Conservation (phyloP, 768 basidiomycete genomes). For the Boletus vermiculosoides region DNA sequence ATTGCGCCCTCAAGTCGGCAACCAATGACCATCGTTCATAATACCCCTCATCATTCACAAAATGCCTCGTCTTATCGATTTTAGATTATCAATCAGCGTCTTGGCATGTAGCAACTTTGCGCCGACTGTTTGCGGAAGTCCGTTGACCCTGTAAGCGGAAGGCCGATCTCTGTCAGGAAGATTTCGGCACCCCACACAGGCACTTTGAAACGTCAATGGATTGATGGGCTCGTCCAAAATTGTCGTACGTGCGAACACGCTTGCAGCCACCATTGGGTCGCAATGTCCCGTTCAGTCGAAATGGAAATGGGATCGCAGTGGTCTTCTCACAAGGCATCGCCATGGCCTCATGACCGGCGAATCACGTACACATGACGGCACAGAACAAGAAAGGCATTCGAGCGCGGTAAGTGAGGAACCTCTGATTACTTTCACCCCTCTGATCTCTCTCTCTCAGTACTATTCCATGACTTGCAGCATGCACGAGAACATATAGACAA, state of each 20-base stretch:
- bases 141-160: neutral
- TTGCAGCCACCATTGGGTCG: neutral
- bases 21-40: neutral
- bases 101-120: neutral
- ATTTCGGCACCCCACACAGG: neutral
- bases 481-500: too few relatives aligned
- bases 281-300: neutral
- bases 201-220: neutral
- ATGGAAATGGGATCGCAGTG: neutral
- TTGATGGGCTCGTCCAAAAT: neutral
- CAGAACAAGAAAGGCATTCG: neutral
- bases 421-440: neutral
- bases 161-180: neutral
- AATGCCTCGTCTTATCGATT: too few relatives aligned
- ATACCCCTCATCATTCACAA: neutral
- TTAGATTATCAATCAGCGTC: neutral
- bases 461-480: too few relatives aligned
- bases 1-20: too few relatives aligned
- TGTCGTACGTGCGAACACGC: neutral
- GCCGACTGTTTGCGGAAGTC: neutral
- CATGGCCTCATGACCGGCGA: neutral
- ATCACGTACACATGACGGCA: neutral
- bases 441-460: too few relatives aligned
- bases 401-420: neutral
- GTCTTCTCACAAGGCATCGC: neutral